Base-by-base conservation (phyloP, 305 asterid species). In the Fraxinus platypoda region DNA sequence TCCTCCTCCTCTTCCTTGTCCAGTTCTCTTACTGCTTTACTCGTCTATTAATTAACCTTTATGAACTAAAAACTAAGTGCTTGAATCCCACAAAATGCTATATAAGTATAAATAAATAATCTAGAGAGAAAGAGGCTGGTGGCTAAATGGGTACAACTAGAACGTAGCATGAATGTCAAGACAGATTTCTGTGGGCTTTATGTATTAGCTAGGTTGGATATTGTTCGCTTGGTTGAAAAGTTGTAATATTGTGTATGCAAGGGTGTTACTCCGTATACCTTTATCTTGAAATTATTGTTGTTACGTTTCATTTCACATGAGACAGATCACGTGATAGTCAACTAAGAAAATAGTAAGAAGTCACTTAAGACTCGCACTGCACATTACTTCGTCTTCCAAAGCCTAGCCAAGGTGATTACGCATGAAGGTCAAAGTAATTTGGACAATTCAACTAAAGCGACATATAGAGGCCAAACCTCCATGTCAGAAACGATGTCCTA, bases 121-220 rank as follows among this genome's bases (percentile, higher is more conserved):
- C 23, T 15, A 15, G 19, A n/a, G 21, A 37, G 62, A 2, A 6
- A 17, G 19, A 5, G 64, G 23, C 8, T 4, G 64, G 23, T 3
- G 64, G 8, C 64, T 52, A 17, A 52, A 52, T 17, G 8, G 64
- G 64, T 52, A 17, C 26, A 57, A 49, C 78, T 21, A 57, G 79
- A 43, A 75, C 7, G 66, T 81, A 15, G 75, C 77, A 46, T 76
- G 9, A 66, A 1, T 59, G 76, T 74, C 31, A 70, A 26, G 34
- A 81, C 83, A 81, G 11, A 74, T 81, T 33, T 57, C 23, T 54
- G 75, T 23, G 75, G 80, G 75, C 74, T 74, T 70, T 8, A 38
- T 8, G 43, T 37, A 37, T 8, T 38, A 38, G 49, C 49, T 41
- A 41, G 49, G 49, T 41, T 41, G 49, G 49, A 11, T 41, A 41